phyloP scores from a whole-genome alignment of 2,329 filamentous ascomycete genomes.

The Sphaerostilbella broomeana region DNA sequence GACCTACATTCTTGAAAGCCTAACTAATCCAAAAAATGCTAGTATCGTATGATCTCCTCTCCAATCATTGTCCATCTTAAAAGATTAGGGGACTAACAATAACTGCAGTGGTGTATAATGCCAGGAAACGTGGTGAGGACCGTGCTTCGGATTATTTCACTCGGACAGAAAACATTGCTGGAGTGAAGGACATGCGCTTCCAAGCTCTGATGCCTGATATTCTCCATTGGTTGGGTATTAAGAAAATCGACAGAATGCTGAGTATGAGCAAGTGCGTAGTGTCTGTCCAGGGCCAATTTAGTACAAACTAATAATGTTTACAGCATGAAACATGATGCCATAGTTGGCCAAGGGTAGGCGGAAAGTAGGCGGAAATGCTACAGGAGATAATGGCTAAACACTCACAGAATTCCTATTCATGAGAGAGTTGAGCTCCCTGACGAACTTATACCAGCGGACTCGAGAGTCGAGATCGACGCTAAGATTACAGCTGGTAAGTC shows the following conservation, averaged over 20 bases:
- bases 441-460: conserved; percentile 89
- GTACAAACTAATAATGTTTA: conserved; percentile 9
- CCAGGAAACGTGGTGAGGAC: conserved; percentile 71
- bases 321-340: conserved; percentile 87
- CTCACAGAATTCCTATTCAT: conserved; percentile 70
- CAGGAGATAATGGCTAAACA: no score
- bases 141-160: conserved; percentile 90
- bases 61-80: not conserved
- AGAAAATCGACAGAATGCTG: conserved; percentile 96
- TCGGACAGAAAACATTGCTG: conserved; percentile 95
- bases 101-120: conserved; percentile 61
- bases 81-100: conserved; percentile 1
- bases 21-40: conserved; percentile 26
- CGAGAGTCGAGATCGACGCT: conserved; percentile 95
- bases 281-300: not conserved
- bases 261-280: conserved; percentile 86
- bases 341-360: conserved; percentile 68
- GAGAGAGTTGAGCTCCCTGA: conserved; percentile 90
- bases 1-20: not conserved
- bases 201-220: conserved; percentile 98
- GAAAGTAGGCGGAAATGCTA: no score
- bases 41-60: conserved; percentile 39
- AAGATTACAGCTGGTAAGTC: conserved; percentile 87
- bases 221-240: conserved; percentile 95
- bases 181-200: conserved; percentile 95